phyloP scores from a whole-genome alignment of 768 basidiomycete genomes.

The Pleurotus salmoneostramineus region DNA sequence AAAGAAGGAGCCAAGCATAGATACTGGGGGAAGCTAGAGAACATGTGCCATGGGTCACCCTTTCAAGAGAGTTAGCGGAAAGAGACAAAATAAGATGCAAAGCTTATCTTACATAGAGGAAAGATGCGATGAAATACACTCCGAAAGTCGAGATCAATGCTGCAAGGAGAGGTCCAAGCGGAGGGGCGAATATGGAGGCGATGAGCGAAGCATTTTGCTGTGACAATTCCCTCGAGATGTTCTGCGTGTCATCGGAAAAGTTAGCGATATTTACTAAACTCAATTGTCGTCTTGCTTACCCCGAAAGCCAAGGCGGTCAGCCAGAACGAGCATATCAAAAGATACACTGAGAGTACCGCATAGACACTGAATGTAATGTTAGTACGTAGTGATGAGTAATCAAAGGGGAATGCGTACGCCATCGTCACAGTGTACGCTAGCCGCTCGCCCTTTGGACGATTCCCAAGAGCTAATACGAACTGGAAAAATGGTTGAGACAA shows the following conservation, averaged over 20 bases:
- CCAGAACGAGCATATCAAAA: slow-evolving; percentile 84
- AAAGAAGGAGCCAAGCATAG: slow-evolving; percentile 87
- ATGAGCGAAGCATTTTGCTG: slow-evolving; percentile 4
- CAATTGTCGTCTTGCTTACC: slow-evolving; percentile 32
- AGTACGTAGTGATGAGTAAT: not conserved
- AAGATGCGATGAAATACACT: slow-evolving; percentile 78
- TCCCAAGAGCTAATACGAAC: slow-evolving; percentile 73
- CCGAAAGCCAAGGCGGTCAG: slow-evolving; percentile 76
- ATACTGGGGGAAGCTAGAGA: slow-evolving; percentile 90
- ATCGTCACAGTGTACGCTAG: slow-evolving; percentile 10
- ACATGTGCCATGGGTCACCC: slow-evolving; percentile 98
- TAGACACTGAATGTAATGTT: slow-evolving; percentile 34
- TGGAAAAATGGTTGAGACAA: slow-evolving; percentile 22
- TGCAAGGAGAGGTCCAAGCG: slow-evolving; percentile 79
- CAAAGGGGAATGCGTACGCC: not conserved
- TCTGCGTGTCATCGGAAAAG: too few relatives aligned
- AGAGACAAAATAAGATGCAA: not conserved
- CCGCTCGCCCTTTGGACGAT: slow-evolving; percentile 73
- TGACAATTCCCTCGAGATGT: not conserved
- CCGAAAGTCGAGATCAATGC: slow-evolving; percentile 87
- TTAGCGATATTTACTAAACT: too few relatives aligned
- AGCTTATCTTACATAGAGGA: slow-evolving; percentile 69
- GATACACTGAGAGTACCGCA: slow-evolving; percentile 26
- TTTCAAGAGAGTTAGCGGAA: slow-evolving; percentile 19
- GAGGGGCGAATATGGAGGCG: slow-evolving; percentile 59